Evolutionary conservation across 768 basidiomycete genomes (phyloP), one percentile per base, ranked within the genome.

Genomic region (Lactarius sanguifluus): DNA sequence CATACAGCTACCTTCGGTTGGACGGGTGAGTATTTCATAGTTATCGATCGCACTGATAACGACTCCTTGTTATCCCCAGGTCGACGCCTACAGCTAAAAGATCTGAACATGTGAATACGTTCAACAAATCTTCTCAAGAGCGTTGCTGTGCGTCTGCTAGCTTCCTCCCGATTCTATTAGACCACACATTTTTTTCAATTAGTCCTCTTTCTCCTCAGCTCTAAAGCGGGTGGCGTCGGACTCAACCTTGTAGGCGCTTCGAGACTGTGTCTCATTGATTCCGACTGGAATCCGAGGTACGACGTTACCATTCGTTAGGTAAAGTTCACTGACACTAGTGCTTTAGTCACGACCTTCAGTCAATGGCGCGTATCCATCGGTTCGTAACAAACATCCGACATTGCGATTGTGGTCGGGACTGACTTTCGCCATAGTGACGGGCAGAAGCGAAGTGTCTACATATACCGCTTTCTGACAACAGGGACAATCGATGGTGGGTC

Each of bases 321-420:
- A 28, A 34, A 36, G 23, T 40, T 12, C 40, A 16, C n/a, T 59
- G 30, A 54, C 61, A 60, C 23, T 45, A 38, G 23, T n/a, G 43
- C 63, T 34, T 25, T 63, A 93, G 91, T 72, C 91, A 91, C 72
- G 97, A 99, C 77, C 76, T 95, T 20, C 97, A 99, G 76, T 90
- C 97, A 2, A 98, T 98, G 96, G 96, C 95, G 60, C 86, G 96
- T 58, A 96, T 96, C 74, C 93, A 96, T 77, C 85, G 94, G 94
- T 93, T 67, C 56, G 79, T 66, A 40, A 41, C 56, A 45, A 34
- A 12, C 36, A 16, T 57, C 50, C 13, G 38, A 61, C 47, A n/a
- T 52, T 43, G 65, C 23, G 60, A 23, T 50, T 50, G 64, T 23
- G 60, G 65, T 28, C 61, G 45, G 25, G n/a, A 60, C 66, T 66